Base-by-base conservation (phyloP, 2,329 filamentous ascomycete species). In the Rhynchosporium agropyri region DNA sequence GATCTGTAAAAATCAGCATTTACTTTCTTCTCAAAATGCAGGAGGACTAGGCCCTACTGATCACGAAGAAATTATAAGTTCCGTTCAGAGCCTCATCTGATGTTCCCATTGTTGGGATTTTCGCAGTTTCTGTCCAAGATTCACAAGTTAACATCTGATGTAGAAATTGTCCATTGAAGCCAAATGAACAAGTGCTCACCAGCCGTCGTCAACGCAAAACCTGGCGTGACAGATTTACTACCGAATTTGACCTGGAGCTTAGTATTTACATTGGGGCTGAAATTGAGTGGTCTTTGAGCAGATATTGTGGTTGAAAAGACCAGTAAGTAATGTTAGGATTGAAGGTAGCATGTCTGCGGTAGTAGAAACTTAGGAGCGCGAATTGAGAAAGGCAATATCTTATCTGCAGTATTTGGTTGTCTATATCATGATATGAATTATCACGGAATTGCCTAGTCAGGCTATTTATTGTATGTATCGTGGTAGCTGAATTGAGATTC, bases 61-160 rank as follows among this genome's bases (percentile, higher is more conserved):
- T 45, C 56, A 67, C 57, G 33, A 67, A 31, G 28, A 64, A 67
- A 2, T 65, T 60, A 36, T 65, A 67, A 6, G 63, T 63, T 12
- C 62, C 63, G 40, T 48, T 54, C 40, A 67, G 40, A 3, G 58
- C 45, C 4, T 55, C 40, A 49, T 64, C 60, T 6, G 60, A 38
- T 3, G 62, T 65, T 6, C 65, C 65, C 36, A 67, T 57, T 8
- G 59, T 67, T n/a, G 65, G 63, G 8, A 51, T 50, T 15, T 51
- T 65, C 4, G 46, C 58, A 8, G 61, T 63, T 29, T 61, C 64
- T 63, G 12, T 45, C 9, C 6, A 48, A 26, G 12, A 10, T 13
- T 20, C n/a, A 40, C 20, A 42, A 53, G 40, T 46, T 12, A 12
- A 4, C 3, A 13, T 10, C 38, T 20, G 20, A 20, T 20, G 20